phyloP scores from a whole-genome alignment of 305 asterid genomes.

The Striga hermonthica region DNA sequence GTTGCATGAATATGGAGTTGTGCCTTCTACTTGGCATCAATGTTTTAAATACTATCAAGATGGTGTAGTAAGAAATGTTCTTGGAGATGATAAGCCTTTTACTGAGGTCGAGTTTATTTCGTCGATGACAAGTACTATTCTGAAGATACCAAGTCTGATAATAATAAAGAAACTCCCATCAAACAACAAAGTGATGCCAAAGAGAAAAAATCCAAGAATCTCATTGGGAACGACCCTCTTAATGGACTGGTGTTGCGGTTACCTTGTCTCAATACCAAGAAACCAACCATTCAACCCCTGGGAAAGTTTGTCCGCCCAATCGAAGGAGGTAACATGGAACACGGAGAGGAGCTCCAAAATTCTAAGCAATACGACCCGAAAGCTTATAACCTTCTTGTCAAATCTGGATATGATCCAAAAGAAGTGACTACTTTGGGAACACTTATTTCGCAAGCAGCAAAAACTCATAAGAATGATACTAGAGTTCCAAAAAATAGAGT shows the following conservation, averaged over 20 bases:
- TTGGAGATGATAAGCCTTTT: neutral
- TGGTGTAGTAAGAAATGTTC: neutral
- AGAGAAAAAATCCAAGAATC: neutral
- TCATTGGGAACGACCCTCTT: neutral
- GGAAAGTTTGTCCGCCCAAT: neutral
- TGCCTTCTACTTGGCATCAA: neutral
- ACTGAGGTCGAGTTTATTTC: neutral
- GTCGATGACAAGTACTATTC: neutral
- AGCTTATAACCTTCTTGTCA: too few species aligned
- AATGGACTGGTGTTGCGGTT: neutral
- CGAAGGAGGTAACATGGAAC: neutral
- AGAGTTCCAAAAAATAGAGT: too few species aligned
- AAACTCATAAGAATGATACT: too few species aligned
- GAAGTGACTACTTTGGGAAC: too few species aligned
- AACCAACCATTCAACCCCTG: neutral
- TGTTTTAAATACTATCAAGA: neutral
- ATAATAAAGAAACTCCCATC: neutral
- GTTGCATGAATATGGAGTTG: neutral
- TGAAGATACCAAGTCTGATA: neutral
- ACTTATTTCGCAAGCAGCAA: too few species aligned
- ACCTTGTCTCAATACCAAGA: neutral
- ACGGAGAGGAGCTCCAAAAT: too few species aligned
- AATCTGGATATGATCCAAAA: too few species aligned
- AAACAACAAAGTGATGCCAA: neutral
- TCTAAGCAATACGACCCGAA: too few species aligned